phyloP scores from a whole-genome alignment of 495 filamentous ascomycete species.

The Penicillium cataractarum region DNA sequence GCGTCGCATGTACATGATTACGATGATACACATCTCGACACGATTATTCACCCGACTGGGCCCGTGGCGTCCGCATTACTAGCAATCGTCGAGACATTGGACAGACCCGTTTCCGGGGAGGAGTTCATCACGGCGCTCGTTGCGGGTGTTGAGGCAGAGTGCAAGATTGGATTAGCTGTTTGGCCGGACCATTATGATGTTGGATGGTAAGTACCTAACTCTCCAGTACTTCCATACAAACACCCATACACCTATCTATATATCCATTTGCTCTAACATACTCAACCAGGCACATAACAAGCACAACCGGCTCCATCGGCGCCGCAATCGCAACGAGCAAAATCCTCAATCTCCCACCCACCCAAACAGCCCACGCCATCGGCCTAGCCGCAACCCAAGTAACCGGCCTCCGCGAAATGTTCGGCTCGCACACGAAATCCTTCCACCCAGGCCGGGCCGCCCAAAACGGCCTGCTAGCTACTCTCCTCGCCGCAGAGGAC shows the following conservation, averaged over 20 bases:
- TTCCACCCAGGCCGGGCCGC: neutral
- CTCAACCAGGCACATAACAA: constrained; percentile 50
- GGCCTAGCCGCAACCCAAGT: neutral
- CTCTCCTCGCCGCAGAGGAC: neutral
- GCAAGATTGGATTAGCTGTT: neutral
- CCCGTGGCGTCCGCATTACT: neutral
- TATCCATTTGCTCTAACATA: neutral
- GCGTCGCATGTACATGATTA: neutral
- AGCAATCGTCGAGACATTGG: neutral
- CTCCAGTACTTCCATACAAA: neutral
- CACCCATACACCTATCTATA: no score
- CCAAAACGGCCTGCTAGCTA: neutral
- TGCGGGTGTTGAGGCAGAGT: neutral
- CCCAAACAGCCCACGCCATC: neutral
- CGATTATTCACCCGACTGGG: neutral
- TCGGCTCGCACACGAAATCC: neutral
- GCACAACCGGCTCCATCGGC: constrained; percentile 54
- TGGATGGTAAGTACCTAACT: neutral
- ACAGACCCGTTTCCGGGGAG: neutral
- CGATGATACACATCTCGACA: neutral
- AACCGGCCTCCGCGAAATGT: neutral
- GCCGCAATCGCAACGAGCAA: constrained; percentile 46
- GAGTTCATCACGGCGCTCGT: neutral
- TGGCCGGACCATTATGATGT: neutral
- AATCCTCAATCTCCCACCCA: neutral